Percentiles rank a stretch among this genome's conserved stretches.
phyloP scores from a whole-genome alignment of 2,329 filamentous ascomycete genomes.

The Metarhizium robertsii region DNA sequence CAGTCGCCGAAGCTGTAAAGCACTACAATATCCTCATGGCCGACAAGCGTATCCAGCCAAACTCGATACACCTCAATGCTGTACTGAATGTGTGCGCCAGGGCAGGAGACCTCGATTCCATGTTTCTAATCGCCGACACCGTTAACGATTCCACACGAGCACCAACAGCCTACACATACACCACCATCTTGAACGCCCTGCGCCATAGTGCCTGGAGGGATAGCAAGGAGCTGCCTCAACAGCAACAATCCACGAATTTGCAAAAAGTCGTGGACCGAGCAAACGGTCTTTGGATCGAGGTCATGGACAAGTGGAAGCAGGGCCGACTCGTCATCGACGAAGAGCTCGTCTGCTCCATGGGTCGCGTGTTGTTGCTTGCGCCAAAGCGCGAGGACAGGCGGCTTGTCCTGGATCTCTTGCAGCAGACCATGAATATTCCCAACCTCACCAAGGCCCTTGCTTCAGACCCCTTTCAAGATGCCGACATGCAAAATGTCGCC shows the following conservation, averaged over 20 bases:
- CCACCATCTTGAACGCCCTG: slow-evolving; percentile 73
- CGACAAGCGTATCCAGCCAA: slow-evolving; percentile 56
- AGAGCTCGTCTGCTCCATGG: slow-evolving; percentile 72
- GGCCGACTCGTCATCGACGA: slow-evolving; percentile 69
- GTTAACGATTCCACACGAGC: slow-evolving; percentile 55
- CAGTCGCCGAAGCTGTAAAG: slow-evolving; percentile 59
- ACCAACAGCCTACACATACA: slow-evolving; percentile 66
- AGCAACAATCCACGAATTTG: slow-evolving; percentile 24
- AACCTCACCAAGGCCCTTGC: slow-evolving; percentile 32
- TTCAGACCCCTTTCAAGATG: slow-evolving; percentile 11
- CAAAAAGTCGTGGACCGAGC: slow-evolving; percentile 52
- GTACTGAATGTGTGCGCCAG: slow-evolving; percentile 73
- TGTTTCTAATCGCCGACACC: slow-evolving; percentile 69
- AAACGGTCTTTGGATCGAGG: slow-evolving; percentile 70
- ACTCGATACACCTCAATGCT: slow-evolving; percentile 79
- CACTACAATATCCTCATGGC: slow-evolving; percentile 69
- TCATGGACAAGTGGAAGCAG: slow-evolving; percentile 64
- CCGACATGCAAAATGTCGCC: slow-evolving; percentile 14
- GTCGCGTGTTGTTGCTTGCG: slow-evolving; percentile 61
- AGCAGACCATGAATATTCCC: slow-evolving; percentile 72
- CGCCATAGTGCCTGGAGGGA: slow-evolving; percentile 26
- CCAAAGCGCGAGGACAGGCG: slow-evolving; percentile 51
- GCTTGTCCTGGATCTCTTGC: slow-evolving; percentile 64
- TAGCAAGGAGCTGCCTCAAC: slow-evolving; percentile 15
- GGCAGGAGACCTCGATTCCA: slow-evolving; percentile 64